Evolutionary conservation across 352 stramenopile species (phyloP), one percentile per base, ranked within the genome.

Genomic region (Hyaloperonospora arabidopsidis): DNA sequence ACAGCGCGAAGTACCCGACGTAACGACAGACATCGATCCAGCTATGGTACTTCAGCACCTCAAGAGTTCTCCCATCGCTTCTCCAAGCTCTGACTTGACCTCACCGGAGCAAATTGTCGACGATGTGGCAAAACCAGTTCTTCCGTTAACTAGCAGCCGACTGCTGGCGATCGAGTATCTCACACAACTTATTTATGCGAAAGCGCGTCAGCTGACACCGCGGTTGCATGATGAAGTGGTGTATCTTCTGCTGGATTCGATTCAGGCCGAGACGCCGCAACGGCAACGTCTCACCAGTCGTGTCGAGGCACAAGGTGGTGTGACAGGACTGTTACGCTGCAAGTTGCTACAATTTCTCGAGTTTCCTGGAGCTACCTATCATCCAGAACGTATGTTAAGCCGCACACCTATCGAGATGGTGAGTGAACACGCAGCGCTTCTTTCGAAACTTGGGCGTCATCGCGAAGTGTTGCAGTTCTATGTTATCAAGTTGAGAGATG

Each of bases 391-490:
- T 8, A 87, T 93, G 68, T 66, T 93, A 2, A 91, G 72, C 41
- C 77, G 80, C 17, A 89, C 74, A 12, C 79, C 79, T 0, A 34
- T 62, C 21, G 77, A 89, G 40, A 90, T 93, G 80, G 65, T 93
- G 14, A 79, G 90, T 36, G 83, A 93, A 43, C 83, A 82, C 34
- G 83, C 81, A 6, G 79, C 81, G 21, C 46, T 89, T 18, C 63
- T 91, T 17, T 84, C 83, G 17, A 79, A 77, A 47, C 75, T 93
- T 7, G 79, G 81, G 14, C 73, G 80, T 21, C 83, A 93, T 53
- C 70, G 86, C 47, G 80, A 93, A 61, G 83, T 93, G 39, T 65
- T 93, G 12, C 72, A 88, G 35, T 70, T 93, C 1, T 91, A 90
- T 52, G 72, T 79, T 21, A 50, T 90, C n/a, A 67, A 90, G 28